phyloP scores from a whole-genome alignment of 768 basidiomycete species.

The Rhodotorula kratochvilovae region DNA sequence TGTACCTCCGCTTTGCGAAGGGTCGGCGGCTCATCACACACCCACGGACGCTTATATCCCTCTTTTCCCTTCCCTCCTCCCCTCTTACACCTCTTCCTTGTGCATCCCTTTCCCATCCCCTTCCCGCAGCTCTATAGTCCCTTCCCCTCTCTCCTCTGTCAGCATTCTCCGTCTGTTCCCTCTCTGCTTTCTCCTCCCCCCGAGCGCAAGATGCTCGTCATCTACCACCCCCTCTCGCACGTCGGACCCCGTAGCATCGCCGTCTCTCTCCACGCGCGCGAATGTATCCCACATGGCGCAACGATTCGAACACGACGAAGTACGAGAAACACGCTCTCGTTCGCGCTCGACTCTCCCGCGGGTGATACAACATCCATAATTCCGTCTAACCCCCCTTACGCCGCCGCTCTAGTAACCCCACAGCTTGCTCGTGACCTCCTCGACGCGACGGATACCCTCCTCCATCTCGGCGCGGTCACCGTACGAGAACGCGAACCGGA shows the following conservation, averaged over 20 bases:
- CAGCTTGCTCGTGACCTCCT: neutral
- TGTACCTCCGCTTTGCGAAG: too few relatives aligned
- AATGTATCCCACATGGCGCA: neutral
- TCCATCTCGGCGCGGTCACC: neutral
- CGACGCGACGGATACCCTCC: conserved; percentile 4
- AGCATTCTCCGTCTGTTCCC: neutral
- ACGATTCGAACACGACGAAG: too few relatives aligned
- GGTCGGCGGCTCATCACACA: neutral
- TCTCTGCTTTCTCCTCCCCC: neutral
- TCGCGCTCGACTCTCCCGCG: too few relatives aligned
- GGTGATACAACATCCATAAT: too few relatives aligned
- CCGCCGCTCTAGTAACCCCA: neutral
- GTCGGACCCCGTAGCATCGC: neutral
- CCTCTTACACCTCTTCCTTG: neutral
- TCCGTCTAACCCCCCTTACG: too few relatives aligned
- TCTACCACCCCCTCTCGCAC: neutral
- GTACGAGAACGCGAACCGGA: conserved; percentile 10
- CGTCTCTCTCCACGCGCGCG: neutral
- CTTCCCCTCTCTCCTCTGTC: neutral
- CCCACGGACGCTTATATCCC: neutral
- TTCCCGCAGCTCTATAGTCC: neutral
- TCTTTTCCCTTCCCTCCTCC: too few relatives aligned
- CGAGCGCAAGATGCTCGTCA: neutral
- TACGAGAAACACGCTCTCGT: too few relatives aligned
- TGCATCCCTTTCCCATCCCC: neutral